Evolutionary conservation across 116 monocot genomes (phyloP), one percentile per base, ranked within the genome.

Genomic region (Iris pallida): DNA sequence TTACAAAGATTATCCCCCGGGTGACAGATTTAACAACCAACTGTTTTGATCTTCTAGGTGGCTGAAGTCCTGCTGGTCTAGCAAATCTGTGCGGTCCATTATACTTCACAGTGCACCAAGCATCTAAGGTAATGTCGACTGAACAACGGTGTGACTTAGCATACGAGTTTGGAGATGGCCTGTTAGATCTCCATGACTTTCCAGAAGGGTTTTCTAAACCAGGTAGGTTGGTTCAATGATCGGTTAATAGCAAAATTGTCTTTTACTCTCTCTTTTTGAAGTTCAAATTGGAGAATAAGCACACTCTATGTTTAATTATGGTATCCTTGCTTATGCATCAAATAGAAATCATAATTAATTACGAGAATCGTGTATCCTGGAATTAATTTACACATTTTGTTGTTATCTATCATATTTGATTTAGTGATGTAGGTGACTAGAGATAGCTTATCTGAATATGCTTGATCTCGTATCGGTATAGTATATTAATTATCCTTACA

Each of bases 81-180:
- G 70, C 71, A 52, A 88, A 71, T 16, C 63, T 68, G 14, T 85
- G 68, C 53, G 60, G 75, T 74, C 92, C 92, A 58, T 67, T 92
- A 53, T 92, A 88, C 77, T 92, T 92, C 76, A 83, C 63, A n/a
- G 79, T 88, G 20, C 83, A 49, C 69, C 71, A 81, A 7, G 69
- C 63, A 4, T 52, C 69, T 43, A 85, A 92, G 69, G 82, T 92
- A 60, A 88, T 88, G 81, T 14, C 92, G 11, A 92, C 92, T 53
- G 88, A 88, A 63, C 81, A 92, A 48, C 88, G 88, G 59, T 92
- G 92, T 81, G 92, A 92, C 79, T 53, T 88, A 55, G 83, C 88
- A 61, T 85, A 78, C 75, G 88, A 88, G 18, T 88, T 92, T 78
- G 88, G 83, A 1, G 71, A 88, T 81, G 92, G 92, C 20, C 47